phyloP scores from a whole-genome alignment of 768 basidiomycete genomes.

The Zangia roseola region DNA sequence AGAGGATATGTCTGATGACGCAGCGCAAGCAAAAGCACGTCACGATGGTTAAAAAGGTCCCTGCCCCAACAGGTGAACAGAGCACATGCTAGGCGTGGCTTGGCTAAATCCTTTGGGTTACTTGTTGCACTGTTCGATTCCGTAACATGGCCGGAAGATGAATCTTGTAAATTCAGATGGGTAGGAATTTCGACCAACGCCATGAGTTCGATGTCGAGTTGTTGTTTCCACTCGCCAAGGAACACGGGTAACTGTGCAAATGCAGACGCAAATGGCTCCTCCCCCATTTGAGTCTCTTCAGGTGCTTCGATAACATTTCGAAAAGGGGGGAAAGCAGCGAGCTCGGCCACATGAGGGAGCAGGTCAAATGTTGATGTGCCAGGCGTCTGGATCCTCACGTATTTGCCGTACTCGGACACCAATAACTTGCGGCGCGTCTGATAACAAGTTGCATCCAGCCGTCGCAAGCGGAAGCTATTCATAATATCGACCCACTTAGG shows the following conservation, averaged over 20 bases:
- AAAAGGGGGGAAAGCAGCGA: neutral
- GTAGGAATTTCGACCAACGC: neutral
- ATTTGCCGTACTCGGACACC: neutral
- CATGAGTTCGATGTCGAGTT: constrained; percentile 2
- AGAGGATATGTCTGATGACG: neutral
- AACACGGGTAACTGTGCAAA: constrained; percentile 4
- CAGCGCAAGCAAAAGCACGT: neutral
- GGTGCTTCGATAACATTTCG: neutral
- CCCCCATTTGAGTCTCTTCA: neutral
- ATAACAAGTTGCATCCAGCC: neutral
- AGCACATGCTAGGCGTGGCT: constrained; percentile 4
- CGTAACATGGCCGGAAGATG: neutral
- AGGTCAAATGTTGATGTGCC: neutral
- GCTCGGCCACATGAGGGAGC: constrained; percentile 2
- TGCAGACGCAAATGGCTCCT: neutral
- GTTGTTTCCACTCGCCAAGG: constrained; percentile 4
- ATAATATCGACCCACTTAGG: constrained; percentile 4
- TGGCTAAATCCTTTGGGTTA: neutral
- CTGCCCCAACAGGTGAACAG: neutral
- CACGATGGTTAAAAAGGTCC: neutral
- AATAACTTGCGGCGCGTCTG: too few relatives aligned
- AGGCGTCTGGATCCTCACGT: neutral
- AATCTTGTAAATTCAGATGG: neutral
- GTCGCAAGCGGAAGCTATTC: neutral
- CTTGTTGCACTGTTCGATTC: neutral